Percentiles rank a stretch among this genome's conserved stretches.
Evolutionary conservation across 352 stramenopile genomes (phyloP).

Genomic region (Pythium phragmitis): DNA sequence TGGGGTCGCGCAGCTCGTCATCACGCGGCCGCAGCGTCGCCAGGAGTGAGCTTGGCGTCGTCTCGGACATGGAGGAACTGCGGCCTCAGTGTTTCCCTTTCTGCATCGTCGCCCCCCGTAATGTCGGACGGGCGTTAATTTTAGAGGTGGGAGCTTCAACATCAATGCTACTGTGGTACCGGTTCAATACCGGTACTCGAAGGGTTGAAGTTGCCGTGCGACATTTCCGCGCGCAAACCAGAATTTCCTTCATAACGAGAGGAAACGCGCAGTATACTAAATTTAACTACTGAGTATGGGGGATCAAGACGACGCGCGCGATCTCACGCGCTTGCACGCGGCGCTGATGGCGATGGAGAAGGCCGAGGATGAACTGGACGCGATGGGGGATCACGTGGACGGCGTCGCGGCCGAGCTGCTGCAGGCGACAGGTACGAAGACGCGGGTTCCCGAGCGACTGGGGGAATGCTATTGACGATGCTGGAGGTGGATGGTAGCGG

Average conservation of each 20-base stretch:
- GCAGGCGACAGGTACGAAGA: slow-evolving; percentile 6
- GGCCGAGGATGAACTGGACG: neutral
- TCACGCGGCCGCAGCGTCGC: neutral
- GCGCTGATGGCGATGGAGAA: slow-evolving; percentile 10
- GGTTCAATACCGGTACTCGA: neutral
- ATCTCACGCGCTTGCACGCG: slow-evolving; percentile 9
- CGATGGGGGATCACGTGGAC: slow-evolving; percentile 4
- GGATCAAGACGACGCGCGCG: neutral
- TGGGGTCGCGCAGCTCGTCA: slow-evolving; percentile 55
- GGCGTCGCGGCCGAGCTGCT: slow-evolving; percentile 7
- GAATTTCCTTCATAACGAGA: neutral
- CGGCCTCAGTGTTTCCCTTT: neutral
- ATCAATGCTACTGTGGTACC: neutral
- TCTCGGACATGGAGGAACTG: neutral
- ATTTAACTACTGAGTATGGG: neutral
- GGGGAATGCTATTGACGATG: neutral
- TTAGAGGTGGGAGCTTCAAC: slow-evolving; percentile 5
- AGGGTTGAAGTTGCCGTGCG: slow-evolving; percentile 18
- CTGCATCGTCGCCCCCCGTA: neutral
- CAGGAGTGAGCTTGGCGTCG: slow-evolving; percentile 14
- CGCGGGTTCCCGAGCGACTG: neutral
- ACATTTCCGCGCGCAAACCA: neutral
- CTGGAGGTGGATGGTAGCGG: neutral
- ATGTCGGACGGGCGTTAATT: neutral
- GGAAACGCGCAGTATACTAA: neutral